Conservation (phyloP, 1,284 basidiomycete genomes). For the Porogramme epimiltina region DNA sequence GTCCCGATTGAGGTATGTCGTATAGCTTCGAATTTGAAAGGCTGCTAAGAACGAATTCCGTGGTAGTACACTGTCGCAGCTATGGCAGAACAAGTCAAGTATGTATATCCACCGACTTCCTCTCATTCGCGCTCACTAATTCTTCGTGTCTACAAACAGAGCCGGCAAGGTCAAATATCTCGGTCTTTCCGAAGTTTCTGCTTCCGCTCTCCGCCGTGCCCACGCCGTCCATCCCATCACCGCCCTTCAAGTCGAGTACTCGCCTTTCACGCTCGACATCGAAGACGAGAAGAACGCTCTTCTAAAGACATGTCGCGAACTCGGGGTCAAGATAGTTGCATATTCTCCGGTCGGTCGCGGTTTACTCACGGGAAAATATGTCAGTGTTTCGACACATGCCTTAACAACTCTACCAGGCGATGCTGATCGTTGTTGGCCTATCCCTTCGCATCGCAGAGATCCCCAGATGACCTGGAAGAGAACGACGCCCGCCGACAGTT, state of each 20-base stretch:
- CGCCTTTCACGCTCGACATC: constrained; percentile 42
- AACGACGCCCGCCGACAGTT: constrained; percentile 44
- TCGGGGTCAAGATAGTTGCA: constrained; percentile 38
- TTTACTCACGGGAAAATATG: constrained; percentile 57
- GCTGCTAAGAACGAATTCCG: neutral
- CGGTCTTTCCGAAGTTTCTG: constrained; percentile 46
- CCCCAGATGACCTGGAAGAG: constrained; percentile 50
- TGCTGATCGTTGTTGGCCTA: neutral
- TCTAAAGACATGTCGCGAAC: constrained; percentile 31
- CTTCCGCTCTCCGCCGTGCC: constrained; percentile 44
- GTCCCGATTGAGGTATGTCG: constrained; percentile 33
- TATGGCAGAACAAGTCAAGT: constrained; percentile 38
- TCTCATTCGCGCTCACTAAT: neutral
- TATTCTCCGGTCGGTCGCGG: constrained; percentile 47
- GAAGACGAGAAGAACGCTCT: constrained; percentile 31
- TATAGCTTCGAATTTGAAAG: neutral
- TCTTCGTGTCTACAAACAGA: constrained; percentile 12
- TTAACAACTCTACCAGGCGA: neutral
- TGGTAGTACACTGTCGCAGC: constrained; percentile 27
- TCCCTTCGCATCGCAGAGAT: constrained; percentile 34
- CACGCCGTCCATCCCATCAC: constrained; percentile 40
- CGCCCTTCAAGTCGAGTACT: constrained; percentile 47
- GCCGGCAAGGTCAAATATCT: constrained; percentile 44
- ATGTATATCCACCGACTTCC: constrained; percentile 2
- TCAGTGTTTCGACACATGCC: constrained; percentile 31